A percentile compares a stretch with the other conserved stretches of the same genome.
Conservation (phyloP, 352 stramenopile genomes). For the Plasmopara muralis region DNA sequence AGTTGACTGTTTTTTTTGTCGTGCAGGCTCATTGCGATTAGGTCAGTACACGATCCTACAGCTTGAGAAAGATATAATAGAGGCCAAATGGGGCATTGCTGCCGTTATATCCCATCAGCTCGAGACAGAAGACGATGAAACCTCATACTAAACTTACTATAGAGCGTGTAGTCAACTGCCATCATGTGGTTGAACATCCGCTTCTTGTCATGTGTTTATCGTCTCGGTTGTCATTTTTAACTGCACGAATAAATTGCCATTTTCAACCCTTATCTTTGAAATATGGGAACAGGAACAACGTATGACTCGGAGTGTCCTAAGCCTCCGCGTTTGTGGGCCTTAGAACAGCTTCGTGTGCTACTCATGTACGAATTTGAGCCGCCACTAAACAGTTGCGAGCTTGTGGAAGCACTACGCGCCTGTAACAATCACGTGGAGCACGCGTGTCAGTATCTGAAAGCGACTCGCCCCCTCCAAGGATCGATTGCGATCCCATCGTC, state of each 20-base stretch:
- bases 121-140: conserved; percentile 19
- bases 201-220: neutral
- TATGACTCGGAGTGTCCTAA: conserved; percentile 12
- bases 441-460: conserved; percentile 49
- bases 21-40: conserved; percentile 48
- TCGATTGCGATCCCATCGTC: conserved; percentile 8
- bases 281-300: conserved; percentile 14
- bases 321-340: conserved; percentile 31
- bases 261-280: neutral
- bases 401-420: conserved; percentile 34
- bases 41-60: conserved; percentile 76
- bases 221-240: neutral
- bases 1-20: conserved; percentile 2
- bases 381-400: conserved; percentile 36
- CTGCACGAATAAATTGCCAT: neutral
- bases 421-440: conserved; percentile 40
- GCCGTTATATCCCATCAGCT: conserved; percentile 40
- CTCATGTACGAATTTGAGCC: conserved; percentile 56
- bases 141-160: conserved; percentile 8
- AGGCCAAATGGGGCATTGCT: conserved; percentile 46
- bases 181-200: too few relatives aligned
- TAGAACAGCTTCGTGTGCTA: conserved; percentile 55
- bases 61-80: conserved; percentile 40
- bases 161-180: neutral
- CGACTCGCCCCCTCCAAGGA: conserved; percentile 16